Evolutionary conservation across 148 eudicot genomes (phyloP).

Genomic region (Chenopodium suecicum): DNA sequence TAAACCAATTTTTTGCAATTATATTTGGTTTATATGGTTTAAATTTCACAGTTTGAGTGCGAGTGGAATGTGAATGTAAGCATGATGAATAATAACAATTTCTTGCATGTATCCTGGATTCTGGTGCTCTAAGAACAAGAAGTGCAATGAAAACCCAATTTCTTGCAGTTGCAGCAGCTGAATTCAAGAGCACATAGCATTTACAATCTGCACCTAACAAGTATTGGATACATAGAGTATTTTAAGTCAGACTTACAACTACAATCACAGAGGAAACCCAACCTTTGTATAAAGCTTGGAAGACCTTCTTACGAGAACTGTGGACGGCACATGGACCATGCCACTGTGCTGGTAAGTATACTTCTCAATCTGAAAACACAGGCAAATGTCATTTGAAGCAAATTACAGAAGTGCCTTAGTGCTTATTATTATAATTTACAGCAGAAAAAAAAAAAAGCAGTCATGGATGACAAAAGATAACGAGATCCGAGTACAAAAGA

Average conservation of each 20-base stretch:
- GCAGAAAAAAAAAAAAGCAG: background rate
- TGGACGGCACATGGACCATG: constrained; percentile 81
- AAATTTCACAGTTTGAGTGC: too few relatives aligned
- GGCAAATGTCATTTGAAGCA: constrained; percentile 6
- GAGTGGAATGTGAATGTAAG: too few relatives aligned
- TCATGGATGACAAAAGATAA: background rate
- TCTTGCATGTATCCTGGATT: too few relatives aligned
- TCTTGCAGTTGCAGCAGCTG: too few relatives aligned
- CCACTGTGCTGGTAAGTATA: constrained; percentile 81
- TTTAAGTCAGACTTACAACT: constrained; percentile 49
- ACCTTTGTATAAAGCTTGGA: constrained; percentile 81
- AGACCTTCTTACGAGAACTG: constrained; percentile 71
- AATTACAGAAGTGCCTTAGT: background rate
- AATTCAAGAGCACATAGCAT: too few relatives aligned
- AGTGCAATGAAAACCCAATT: too few relatives aligned
- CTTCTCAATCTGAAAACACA: constrained; percentile 56
- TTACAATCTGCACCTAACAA: background rate
- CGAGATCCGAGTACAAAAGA: too few relatives aligned
- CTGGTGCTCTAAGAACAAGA: too few relatives aligned
- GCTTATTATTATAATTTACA: background rate
- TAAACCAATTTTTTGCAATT: too few relatives aligned
- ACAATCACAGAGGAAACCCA: constrained; percentile 95
- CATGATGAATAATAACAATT: too few relatives aligned
- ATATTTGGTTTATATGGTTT: too few relatives aligned
- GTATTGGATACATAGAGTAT: background rate